These are phyloP conservation scores for Ramaria sp. DNA, from an alignment of 768 basidiomycete species.

Conservation along the genomic window DNA sequence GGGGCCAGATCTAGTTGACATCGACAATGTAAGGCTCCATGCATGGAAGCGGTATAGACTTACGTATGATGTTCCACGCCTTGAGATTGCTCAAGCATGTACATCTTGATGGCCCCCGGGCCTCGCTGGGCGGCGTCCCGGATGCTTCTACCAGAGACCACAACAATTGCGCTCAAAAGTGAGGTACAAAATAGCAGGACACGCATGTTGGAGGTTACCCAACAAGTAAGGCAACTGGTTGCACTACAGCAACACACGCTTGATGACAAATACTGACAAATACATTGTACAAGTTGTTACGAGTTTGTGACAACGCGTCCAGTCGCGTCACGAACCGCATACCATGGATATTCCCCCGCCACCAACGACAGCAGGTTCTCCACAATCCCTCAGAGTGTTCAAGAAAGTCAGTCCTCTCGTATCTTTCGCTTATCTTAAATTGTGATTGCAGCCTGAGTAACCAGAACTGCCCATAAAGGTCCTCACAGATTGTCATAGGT, in stretches of 20 bases:
- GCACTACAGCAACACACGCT: too few relatives aligned
- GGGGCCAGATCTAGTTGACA: neutral
- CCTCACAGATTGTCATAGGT: neutral
- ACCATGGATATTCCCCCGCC: neutral
- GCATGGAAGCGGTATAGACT: neutral
- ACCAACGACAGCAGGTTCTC: neutral
- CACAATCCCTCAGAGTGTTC: too few relatives aligned
- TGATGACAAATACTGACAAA: too few relatives aligned
- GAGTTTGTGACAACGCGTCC: neutral
- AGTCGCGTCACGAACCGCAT: neutral
- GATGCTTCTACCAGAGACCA: neutral
- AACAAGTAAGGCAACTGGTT: too few relatives aligned
- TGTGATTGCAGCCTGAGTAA: neutral
- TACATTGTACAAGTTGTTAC: neutral
- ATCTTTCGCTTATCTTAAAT: too few relatives aligned
- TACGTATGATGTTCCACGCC: neutral
- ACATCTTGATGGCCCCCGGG: constrained; percentile 2
- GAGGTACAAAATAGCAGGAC: neutral
- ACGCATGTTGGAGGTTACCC: neutral
- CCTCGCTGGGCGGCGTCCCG: neutral
- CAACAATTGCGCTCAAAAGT: neutral
- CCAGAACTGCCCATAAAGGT: neutral
- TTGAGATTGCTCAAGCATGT: neutral
- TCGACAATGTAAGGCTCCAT: neutral
- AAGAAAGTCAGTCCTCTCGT: too few relatives aligned